phyloP scores from a whole-genome alignment of 805 yeast species.

The Metschnikowia borealis region DNA sequence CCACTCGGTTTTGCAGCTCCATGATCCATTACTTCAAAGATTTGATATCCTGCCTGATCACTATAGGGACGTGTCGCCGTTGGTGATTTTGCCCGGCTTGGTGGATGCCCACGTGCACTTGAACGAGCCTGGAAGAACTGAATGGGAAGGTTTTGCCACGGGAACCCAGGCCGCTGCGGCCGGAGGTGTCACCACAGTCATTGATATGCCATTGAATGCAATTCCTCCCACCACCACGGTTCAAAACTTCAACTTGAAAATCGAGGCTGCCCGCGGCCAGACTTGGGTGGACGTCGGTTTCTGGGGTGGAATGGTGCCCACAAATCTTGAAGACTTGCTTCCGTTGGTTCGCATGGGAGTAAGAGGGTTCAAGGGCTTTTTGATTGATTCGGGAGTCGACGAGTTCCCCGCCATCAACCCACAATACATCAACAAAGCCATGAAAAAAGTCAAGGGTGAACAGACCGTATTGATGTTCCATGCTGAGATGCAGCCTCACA shows the following conservation, averaged over 20 bases:
- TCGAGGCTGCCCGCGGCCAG: constrained; percentile 74
- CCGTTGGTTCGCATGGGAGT: constrained; percentile 86
- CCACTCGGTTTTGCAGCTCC: constrained; percentile 25
- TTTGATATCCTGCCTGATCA: constrained; percentile 42
- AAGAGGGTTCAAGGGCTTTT: constrained; percentile 88
- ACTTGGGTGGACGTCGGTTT: constrained; percentile 92
- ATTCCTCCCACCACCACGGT: constrained; percentile 92
- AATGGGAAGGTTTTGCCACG: constrained; percentile 97
- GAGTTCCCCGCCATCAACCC: constrained; percentile 84
- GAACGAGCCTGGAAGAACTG: constrained; percentile 97
- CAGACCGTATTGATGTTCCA: constrained; percentile 84
- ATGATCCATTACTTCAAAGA: constrained; percentile 37
- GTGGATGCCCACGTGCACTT: constrained; percentile 93
- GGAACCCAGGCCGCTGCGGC: constrained; percentile 93
- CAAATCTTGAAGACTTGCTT: constrained; percentile 60
- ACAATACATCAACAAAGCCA: constrained; percentile 60
- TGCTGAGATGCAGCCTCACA: constrained; percentile 72
- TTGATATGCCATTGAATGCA: constrained; percentile 95
- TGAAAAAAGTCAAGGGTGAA: constrained; percentile 56
- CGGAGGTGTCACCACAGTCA: constrained; percentile 94
- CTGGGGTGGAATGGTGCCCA: constrained; percentile 95
- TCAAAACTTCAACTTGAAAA: constrained; percentile 67
- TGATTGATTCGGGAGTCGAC: constrained; percentile 94
- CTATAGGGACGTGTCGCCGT: constrained; percentile 56
- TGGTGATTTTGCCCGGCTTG: constrained; percentile 77